Base-by-base conservation (phyloP, 1,284 basidiomycete species). In the Mycosarcoma mackinlayi region DNA sequence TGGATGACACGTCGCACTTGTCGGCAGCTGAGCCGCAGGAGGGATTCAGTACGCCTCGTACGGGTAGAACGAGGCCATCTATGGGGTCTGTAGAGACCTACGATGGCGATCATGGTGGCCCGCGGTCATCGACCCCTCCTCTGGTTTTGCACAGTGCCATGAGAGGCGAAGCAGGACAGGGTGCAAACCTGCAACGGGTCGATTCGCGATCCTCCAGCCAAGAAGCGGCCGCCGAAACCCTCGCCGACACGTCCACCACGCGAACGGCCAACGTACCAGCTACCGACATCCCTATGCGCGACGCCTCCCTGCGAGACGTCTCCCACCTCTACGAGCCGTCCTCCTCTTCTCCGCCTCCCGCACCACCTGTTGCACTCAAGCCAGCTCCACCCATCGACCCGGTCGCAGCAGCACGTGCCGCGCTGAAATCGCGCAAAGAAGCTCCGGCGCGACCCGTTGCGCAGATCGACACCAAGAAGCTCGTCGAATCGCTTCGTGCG, bases 401-500 rank as follows among this genome's bases (percentile, higher is more conserved):
- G 2, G 67, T 64, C 23, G 61, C 61, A 7, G 67, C 61, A 9
- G 67, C 61, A 5, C 41, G 67, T 4, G 52, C 53, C 4, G 67
- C 67, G 18, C 45, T 70, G 5, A 57, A 59, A 18, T 49, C 67
- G n/a, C 52, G 61, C 9, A 40, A 45, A 9, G 52, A 59, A 19
- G 18, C 27, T 5, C 42, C 50, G 0, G 28, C 44, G 4, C 47
- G 64, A 3, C 38, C 56, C 13, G 34, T 44, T 10, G 28, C 55
- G 1, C 47, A 57, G 49, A 71, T 71, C 33, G 68, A 71, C 14
- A 51, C 68, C 16, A 71, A 65, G 50, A 65, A 61, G 51, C 47
- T 71, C 9, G 68, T 71, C 54, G 68, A 71, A 23, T 53, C 48
- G 6, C 44, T 72, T 11, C 57, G 68, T 6, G 68, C 68, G 1